Base-by-base conservation (phyloP, 805 yeast genomes). In the Dipodascus albidus region DNA sequence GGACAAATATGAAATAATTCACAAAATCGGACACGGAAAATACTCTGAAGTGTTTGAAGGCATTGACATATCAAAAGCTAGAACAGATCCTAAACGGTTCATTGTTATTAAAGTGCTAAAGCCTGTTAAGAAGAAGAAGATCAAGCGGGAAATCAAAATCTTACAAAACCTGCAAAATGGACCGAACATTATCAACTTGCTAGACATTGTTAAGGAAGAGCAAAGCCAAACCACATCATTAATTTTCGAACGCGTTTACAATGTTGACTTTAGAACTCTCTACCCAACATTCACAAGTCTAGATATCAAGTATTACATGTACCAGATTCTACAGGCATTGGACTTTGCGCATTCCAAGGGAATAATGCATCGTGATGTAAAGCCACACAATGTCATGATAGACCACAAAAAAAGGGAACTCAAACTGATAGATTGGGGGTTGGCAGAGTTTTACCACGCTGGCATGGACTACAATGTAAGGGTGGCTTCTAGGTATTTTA, bases 31-130 rank as follows among this genome's bases (percentile, higher is more conserved):
- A 9, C 77, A 96, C 54, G 97, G 97, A 50, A 88, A 88, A 70
- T 90, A 90, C 67, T 85, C 95, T 15, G 97, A 90, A 70, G 97
- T 90, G 50, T 90, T 90, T 63, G 80, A 87, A 59, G 97, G 96
- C 3, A 76, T 85, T 42, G 81, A 85, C 60, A 55, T 69, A 54
- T 65, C 75, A 47, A 77, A 77, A 54, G 17, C 14, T 6, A 8
- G 49, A 21, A 47, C n/a, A 38, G 44, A 38, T 17, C 20, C 17
- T 14, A 80, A 82, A 53, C 74, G 76, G 52, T 75, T 81, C 52
- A 81, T 90, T 61, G 96, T 90, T 51, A 86, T 90, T 64, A 90
- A 90, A 70, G 96, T 88, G 22, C 76, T 90, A 63, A 90, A 90
- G 67, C 97, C 97, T 1, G 96, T 90, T 31, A 89, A 89, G 70